phyloP scores from a whole-genome alignment of 805 yeast species.

The Metschnikowia dekortorum region DNA sequence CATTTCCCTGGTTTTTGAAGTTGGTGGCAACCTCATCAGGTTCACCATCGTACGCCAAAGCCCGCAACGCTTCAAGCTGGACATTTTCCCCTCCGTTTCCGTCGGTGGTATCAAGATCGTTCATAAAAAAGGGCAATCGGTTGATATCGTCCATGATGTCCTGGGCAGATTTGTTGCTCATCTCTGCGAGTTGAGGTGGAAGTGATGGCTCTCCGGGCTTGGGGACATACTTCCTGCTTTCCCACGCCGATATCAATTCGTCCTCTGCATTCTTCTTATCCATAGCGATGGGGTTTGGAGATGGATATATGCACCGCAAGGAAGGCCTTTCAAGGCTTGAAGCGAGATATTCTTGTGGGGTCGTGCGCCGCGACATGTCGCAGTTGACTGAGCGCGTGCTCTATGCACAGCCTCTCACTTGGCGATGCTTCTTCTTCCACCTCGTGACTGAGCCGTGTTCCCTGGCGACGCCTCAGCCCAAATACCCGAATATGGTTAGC shows the following conservation, averaged over 20 bases:
- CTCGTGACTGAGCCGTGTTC: too few relatives aligned
- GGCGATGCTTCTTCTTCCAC: too few relatives aligned
- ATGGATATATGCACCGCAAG: too few relatives aligned
- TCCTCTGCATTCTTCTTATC: constrained; percentile 14
- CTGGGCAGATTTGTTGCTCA: constrained; percentile 60
- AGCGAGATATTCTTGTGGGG: neutral
- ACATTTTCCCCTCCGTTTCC: constrained; percentile 72
- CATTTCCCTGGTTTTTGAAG: constrained; percentile 92
- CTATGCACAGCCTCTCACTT: too few relatives aligned
- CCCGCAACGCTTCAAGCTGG: constrained; percentile 81
- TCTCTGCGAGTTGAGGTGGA: constrained; percentile 77
- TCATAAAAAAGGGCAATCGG: constrained; percentile 92
- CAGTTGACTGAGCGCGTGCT: neutral
- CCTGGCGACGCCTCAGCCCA: too few relatives aligned
- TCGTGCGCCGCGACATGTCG: neutral
- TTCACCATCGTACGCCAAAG: constrained; percentile 92
- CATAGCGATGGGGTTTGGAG: neutral
- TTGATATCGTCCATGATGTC: constrained; percentile 76
- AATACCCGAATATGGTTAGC: too few relatives aligned
- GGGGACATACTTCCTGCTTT: constrained; percentile 35
- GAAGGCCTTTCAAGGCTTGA: neutral
- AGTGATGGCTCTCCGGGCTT: constrained; percentile 62
- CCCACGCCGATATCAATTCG: constrained; percentile 37
- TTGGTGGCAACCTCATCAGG: constrained; percentile 88
- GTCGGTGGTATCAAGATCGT: constrained; percentile 69